These are phyloP conservation scores for Colletotrichum nymphaeae DNA, from an alignment of 2,329 filamentous ascomycete genomes.

Conservation along the genomic window DNA sequence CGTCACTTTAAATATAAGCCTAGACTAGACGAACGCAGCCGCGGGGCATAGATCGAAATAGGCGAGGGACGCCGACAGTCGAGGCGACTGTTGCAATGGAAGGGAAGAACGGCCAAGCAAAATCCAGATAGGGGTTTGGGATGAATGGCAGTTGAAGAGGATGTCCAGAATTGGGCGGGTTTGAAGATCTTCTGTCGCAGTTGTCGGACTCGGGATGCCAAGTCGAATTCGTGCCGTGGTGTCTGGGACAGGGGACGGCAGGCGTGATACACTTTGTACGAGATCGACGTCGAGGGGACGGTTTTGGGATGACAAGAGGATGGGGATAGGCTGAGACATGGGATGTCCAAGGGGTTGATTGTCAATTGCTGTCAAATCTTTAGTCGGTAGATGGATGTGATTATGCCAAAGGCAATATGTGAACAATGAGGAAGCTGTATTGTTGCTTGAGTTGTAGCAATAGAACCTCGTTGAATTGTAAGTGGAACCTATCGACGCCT, in stretches of 20 bases:
- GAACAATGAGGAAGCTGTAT: not conserved
- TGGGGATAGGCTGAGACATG: not conserved
- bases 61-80: not conserved
- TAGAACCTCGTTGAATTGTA: not conserved
- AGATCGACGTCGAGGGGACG: constrained; percentile 28
- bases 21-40: not conserved
- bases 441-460: not conserved
- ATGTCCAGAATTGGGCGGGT: not conserved
- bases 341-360: not conserved
- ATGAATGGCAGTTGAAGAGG: not conserved
- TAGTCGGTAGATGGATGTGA: not conserved
- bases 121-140: not conserved
- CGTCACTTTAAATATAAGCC: not conserved
- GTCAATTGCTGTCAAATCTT: not conserved
- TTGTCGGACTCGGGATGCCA: not conserved
- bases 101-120: not conserved
- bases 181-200: not conserved
- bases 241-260: not conserved
- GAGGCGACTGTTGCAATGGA: not conserved
- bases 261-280: constrained; percentile 21
- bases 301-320: constrained; percentile 23
- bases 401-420: not conserved
- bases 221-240: not conserved
- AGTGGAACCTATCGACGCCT: not conserved
- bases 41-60: not conserved